phyloP scores from a whole-genome alignment of 2,329 filamentous ascomycete genomes.

The Fusarium sp. region DNA sequence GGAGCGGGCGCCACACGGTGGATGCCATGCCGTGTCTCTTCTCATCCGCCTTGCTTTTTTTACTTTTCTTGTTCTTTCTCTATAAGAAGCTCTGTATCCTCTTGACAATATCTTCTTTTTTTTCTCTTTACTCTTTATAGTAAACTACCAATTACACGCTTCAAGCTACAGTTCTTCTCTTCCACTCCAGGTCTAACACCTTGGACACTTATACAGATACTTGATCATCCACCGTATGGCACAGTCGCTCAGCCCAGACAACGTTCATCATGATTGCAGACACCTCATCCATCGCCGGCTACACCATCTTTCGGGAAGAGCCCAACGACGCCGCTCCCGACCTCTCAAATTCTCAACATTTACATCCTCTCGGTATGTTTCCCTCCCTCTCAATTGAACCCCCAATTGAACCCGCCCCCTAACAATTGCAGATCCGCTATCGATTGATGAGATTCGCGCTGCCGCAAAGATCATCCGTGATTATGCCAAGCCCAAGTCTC shows the following conservation, averaged over 20 bases:
- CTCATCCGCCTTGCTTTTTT: neutral
- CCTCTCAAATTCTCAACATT: constrained; percentile 44
- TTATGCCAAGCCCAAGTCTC: constrained; percentile 43
- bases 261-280: constrained; percentile 56
- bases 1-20: constrained; percentile 18
- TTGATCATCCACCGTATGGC: constrained; percentile 38
- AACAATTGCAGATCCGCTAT: constrained; percentile 57
- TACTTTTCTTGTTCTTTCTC: constrained; percentile 5
- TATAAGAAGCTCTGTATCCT: constrained; percentile 40
- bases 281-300: constrained; percentile 56
- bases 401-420: neutral
- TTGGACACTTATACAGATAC: constrained; percentile 4
- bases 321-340: constrained; percentile 50
- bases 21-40: neutral
- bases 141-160: neutral
- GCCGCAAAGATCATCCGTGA: constrained; percentile 61
- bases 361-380: constrained; percentile 51
- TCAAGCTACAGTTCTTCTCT: neutral
- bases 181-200: neutral
- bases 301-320: constrained; percentile 57
- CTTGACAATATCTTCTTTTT: neutral
- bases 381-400: neutral
- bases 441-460: constrained; percentile 62
- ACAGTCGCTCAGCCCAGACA: constrained; percentile 41
- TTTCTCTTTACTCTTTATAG: neutral